Evolutionary conservation across 73 alveolate genomes (phyloP), one percentile per base, ranked within the genome.

Genomic region (Stentor coeruleus): DNA sequence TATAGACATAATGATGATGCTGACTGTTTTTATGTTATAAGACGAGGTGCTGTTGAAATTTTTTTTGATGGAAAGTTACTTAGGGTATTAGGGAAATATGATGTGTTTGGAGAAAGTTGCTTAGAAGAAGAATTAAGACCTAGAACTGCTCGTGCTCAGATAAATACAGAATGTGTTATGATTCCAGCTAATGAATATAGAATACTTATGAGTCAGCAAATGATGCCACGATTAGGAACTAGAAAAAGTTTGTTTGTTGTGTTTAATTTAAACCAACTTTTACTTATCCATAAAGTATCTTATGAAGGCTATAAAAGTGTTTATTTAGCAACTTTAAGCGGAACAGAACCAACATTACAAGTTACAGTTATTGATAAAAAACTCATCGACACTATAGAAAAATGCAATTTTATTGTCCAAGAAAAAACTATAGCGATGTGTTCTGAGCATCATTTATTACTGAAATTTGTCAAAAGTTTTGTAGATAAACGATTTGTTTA

Each of bases 61-160:
- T 28, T 60, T 14, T 6, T 14, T 14, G 28, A 60, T 6, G 41
- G 41, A 14, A 60, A 60, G 28, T 14, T 14, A 35, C 11, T 26
- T 11, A 11, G 37, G 28, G 41, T 35, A 6, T 14, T 60, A 6
- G 6, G 20, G 20, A 6, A 60, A 60, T 26, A 14, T 14, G 80
- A 60, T 11, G 20, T 14, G 20, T 60, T 60, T 26, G 80, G 80
- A 6, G 80, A 60, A 26, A 60, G 80, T 20, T 49, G 66, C 20
- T 49, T 49, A 6, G 28, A 20, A 49, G 66, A 49, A 49, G 20
- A 49, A 49, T 11, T 6, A 49, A 49, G 66, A 49, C 6, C 6
- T 11, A 49, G 20, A 6, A 6, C 20, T 49, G 66, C 66, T 20
- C 6, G 66, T 6, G 20, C 66, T 11, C 28, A 11, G 20, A 49